These are phyloP conservation scores for Phytophthora sp. DNA, from an alignment of 352 stramenopile species.

Conservation along the genomic window DNA sequence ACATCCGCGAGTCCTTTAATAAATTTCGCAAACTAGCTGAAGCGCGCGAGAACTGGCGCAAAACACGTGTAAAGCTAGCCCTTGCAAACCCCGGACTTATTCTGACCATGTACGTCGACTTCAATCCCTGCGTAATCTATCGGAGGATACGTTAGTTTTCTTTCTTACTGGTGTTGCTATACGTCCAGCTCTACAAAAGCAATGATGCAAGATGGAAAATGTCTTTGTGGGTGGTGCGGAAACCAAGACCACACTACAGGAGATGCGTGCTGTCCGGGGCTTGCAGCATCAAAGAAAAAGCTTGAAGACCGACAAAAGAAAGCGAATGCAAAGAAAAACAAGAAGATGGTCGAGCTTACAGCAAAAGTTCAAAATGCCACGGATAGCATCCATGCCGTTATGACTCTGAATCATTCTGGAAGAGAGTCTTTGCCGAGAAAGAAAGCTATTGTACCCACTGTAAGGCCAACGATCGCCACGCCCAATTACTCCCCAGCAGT, in stretches of 20 bases:
- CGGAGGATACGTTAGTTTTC: too few relatives aligned
- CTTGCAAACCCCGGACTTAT: slow-evolving; percentile 70
- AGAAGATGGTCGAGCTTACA: slow-evolving; percentile 35
- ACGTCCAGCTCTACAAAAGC: slow-evolving; percentile 74
- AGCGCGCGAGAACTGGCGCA: slow-evolving; percentile 75
- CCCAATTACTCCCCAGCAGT: not conserved
- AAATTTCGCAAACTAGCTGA: slow-evolving; percentile 69
- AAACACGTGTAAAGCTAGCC: slow-evolving; percentile 77
- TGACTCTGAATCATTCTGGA: not conserved
- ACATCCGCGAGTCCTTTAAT: slow-evolving; percentile 60
- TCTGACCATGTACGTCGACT: slow-evolving; percentile 82
- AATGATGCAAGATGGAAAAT: slow-evolving; percentile 89
- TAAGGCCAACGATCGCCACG: not conserved
- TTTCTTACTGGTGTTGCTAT: too few relatives aligned
- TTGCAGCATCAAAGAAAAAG: slow-evolving; percentile 64
- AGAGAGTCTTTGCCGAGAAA: not conserved
- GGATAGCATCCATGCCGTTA: slow-evolving; percentile 22
- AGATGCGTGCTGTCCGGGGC: slow-evolving; percentile 43
- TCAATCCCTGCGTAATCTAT: too few relatives aligned
- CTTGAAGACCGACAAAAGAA: slow-evolving; percentile 48
- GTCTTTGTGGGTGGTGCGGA: slow-evolving; percentile 81
- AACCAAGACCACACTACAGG: slow-evolving; percentile 77
- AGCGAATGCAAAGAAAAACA: slow-evolving; percentile 55
- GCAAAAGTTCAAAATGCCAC: slow-evolving; percentile 50
- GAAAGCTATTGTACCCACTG: not conserved